Evolutionary conservation across 768 basidiomycete species (phyloP).

Genomic region (Arthromyces matolae): DNA sequence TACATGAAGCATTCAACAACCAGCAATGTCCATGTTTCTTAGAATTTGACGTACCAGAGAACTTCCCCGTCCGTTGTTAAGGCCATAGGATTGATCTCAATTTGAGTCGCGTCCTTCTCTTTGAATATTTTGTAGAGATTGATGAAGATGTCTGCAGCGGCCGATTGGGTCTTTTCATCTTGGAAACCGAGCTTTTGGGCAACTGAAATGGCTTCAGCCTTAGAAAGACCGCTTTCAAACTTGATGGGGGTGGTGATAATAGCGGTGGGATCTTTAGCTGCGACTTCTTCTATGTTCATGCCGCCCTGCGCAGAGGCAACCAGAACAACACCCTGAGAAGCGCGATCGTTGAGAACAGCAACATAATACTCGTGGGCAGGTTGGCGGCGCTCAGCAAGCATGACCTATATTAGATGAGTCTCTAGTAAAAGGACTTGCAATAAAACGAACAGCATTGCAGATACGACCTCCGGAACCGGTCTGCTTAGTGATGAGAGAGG

Average conservation of each 20-base stretch:
- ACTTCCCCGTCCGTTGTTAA: conserved; percentile 89
- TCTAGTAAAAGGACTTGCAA: background rate
- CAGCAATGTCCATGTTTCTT: conserved; percentile 9
- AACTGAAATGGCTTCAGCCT: conserved; percentile 64
- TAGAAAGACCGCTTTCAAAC: conserved; percentile 76
- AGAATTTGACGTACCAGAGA: conserved; percentile 59
- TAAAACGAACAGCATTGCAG: conserved; percentile 82
- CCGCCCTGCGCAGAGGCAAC: conserved; percentile 94
- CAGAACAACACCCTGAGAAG: conserved; percentile 82
- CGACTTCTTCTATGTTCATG: conserved; percentile 99
- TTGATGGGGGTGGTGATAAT: conserved; percentile 95
- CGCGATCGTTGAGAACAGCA: conserved; percentile 94
- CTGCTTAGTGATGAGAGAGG: conserved; percentile 96
- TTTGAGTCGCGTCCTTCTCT: conserved; percentile 98
- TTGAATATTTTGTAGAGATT: conserved; percentile 96
- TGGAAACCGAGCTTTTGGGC: conserved; percentile 93
- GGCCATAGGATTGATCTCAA: conserved; percentile 98
- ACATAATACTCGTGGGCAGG: conserved; percentile 98
- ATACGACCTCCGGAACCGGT: conserved; percentile 89
- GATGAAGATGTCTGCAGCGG: conserved; percentile 91
- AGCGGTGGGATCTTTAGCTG: conserved; percentile 88
- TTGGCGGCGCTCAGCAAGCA: conserved; percentile 94
- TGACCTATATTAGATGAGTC: conserved; percentile 55
- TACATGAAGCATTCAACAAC: conserved; percentile 29
- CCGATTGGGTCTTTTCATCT: conserved; percentile 60